Percentiles rank a stretch among this genome's conserved stretches.
Evolutionary conservation across 176 grass and related monocot species (phyloP).

Genomic region (Chloris gayana): DNA sequence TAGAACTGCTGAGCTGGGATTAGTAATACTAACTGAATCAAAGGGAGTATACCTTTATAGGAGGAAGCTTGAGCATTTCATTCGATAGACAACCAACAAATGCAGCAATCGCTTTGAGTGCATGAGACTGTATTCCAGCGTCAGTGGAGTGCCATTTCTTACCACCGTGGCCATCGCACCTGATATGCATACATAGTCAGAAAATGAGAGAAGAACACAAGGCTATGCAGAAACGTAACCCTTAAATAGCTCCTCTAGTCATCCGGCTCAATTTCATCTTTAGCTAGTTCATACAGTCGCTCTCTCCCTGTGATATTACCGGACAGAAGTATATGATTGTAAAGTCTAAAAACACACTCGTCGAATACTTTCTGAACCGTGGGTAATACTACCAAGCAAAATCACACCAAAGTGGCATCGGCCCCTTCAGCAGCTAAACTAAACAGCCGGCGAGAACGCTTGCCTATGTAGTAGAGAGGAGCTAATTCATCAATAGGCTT

Average conservation of each 20-base stretch:
- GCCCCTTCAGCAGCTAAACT: not conserved
- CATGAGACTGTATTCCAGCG: conserved; percentile 64
- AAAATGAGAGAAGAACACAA: not conserved
- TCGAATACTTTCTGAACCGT: not conserved
- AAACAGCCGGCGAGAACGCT: not conserved
- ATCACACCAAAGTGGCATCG: not conserved
- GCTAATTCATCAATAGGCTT: not conserved
- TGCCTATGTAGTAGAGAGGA: not conserved
- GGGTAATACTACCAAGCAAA: not conserved
- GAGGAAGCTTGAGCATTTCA: conserved; percentile 46
- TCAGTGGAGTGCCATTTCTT: conserved; percentile 67
- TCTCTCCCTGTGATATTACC: not conserved
- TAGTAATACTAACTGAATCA: not conserved
- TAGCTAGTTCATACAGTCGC: not conserved
- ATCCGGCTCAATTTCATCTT: too few species aligned
- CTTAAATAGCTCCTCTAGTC: too few species aligned
- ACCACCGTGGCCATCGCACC: conserved; percentile 46
- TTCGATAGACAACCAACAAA: conserved; percentile 51
- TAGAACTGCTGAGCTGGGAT: not conserved
- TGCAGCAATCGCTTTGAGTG: conserved; percentile 50
- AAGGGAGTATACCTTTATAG: conserved; percentile 50
- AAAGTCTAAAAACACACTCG: not conserved
- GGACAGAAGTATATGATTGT: not conserved
- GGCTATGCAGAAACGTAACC: not conserved
- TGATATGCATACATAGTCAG: conserved; percentile 14